Evolutionary conservation across 371 early-diverging fungal genomes (phyloP), one percentile per base, ranked within the genome.

Genomic region (Batrachochytrium dendrobatidis): DNA sequence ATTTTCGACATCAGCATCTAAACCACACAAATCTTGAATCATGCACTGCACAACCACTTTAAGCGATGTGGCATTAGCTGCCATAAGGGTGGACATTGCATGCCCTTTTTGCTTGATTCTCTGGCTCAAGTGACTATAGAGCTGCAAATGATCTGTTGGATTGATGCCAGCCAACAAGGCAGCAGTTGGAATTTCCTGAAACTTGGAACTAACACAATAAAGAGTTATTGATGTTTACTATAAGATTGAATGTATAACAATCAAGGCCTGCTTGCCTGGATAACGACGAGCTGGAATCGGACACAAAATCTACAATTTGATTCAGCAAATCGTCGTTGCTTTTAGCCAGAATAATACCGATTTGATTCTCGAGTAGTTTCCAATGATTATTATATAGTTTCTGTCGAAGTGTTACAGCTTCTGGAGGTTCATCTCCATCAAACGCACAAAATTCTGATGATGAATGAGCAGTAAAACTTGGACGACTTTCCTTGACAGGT

Each of bases 141-240:
- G 29, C 32, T 56, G 46, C 58, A 72, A 67, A 33, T 74, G 65
- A 71, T 73, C 66, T 43, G 67, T 58, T 7, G 67, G 58, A 71
- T 85, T 66, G 74, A 80, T 64, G 63, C 83, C 86, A 17, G 86
- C 81, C 72, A 86, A 84, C 2, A 87, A 76, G 15, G 85, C 70
- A 0, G 74, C 87, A 22, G 87, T 82, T 2, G 87, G 87, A 18
- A 87, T 66, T 60, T 84, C 87, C 56, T 75, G 80, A 30, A 67
- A 72, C 1, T 80, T 83, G 22, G 34, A 49, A 32, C 26, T 53
- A 22, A 34, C 15, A 28, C 22, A 53, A 5, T 10, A 34, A 17
- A 5, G 8, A 6, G 30, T n/a, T 6, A 25, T 33, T 28, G 18
- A 26, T 29, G 1, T 20, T 45, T 24, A 7, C 12, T 28, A n/a